Conservation (phyloP, 2,329 filamentous ascomycete species). For the Penicillium nordicum region DNA sequence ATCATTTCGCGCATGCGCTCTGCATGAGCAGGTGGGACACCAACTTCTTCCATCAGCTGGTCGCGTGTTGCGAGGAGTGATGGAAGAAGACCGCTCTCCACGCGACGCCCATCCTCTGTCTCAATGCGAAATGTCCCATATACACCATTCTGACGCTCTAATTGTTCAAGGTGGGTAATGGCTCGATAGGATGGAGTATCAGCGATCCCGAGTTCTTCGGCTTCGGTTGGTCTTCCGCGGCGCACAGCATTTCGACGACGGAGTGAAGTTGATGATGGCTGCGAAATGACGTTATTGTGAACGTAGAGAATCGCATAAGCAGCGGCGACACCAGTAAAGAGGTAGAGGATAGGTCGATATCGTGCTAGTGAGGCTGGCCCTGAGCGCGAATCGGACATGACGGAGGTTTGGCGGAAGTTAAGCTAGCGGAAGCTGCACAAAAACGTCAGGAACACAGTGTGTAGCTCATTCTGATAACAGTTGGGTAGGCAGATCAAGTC, state of each 20-base stretch:
- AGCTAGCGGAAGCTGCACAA: constrained; percentile 16
- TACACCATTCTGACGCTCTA: constrained; percentile 41
- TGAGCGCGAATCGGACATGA: constrained; percentile 33
- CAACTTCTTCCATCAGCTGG: constrained; percentile 42
- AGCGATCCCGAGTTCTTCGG: constrained; percentile 21
- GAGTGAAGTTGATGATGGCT: constrained; percentile 27
- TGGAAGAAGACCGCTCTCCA: constrained; percentile 43
- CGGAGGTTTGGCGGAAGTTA: constrained; percentile 21
- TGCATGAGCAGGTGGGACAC: constrained; percentile 37
- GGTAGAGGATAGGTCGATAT: constrained; percentile 41
- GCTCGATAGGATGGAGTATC: constrained; percentile 38
- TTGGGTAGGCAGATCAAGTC: not conserved
- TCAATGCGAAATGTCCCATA: constrained; percentile 45
- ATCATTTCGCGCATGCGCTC: constrained; percentile 44
- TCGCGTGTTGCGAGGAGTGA: constrained; percentile 42
- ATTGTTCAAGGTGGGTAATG: constrained; percentile 39
- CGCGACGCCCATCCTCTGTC: constrained; percentile 40
- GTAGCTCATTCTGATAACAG: constrained; percentile 15
- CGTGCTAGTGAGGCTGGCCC: constrained; percentile 34
- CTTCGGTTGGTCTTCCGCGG: constrained; percentile 32
- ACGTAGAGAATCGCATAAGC: constrained; percentile 43
- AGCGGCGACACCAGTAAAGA: constrained; percentile 42
- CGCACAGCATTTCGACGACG: constrained; percentile 42
- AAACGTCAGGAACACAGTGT: constrained; percentile 11
- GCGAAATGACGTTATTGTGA: constrained; percentile 32